phyloP scores from a whole-genome alignment of 768 basidiomycete species.

The Pholiota molesta region DNA sequence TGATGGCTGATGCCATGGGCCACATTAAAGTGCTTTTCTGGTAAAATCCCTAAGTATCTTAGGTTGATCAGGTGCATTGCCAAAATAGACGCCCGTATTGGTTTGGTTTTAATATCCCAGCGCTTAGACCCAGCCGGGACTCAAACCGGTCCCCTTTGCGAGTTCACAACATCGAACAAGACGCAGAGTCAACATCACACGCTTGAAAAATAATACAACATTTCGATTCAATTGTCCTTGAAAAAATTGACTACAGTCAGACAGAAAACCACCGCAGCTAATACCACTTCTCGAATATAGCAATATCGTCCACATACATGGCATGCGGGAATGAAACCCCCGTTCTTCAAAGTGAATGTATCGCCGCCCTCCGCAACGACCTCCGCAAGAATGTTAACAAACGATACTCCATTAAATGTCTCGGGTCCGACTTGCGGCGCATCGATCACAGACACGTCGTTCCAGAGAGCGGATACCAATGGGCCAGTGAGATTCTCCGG shows the following conservation, averaged over 20 bases:
- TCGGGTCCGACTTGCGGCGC: not conserved
- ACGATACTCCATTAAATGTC: not conserved
- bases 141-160: too few relatives aligned
- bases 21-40: too few relatives aligned
- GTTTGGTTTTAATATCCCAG: too few relatives aligned
- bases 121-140: too few relatives aligned
- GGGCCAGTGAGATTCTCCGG: not conserved
- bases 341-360: constrained; percentile 3
- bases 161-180: too few relatives aligned
- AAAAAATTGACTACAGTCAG: not conserved
- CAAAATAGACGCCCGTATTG: too few relatives aligned
- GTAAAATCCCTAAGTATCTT: too few relatives aligned
- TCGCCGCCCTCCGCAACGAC: constrained; percentile 3
- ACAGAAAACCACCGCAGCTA: not conserved
- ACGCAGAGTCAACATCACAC: not conserved
- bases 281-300: constrained; percentile 7
- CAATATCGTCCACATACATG: constrained; percentile 3
- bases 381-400: not conserved
- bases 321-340: not conserved
- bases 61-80: too few relatives aligned
- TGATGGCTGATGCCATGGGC: too few relatives aligned
- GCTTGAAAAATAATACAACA: not conserved
- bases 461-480: not conserved
- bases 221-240: not conserved
- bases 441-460: not conserved